Evolutionary conservation across 805 yeast species (phyloP), one percentile per base, ranked within the genome.

Genomic region (Wickerhamomyces queroliae): DNA sequence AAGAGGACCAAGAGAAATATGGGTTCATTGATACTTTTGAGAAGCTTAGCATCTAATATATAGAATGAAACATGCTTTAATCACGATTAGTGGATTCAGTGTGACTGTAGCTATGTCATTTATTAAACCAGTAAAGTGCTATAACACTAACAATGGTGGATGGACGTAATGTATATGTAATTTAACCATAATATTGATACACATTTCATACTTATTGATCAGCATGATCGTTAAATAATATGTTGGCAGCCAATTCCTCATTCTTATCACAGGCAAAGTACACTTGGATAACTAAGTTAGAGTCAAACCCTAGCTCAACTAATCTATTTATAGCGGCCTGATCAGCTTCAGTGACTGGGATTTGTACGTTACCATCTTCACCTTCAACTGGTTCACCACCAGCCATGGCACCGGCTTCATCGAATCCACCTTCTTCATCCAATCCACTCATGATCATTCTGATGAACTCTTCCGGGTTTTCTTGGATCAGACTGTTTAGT

Each of bases 231-330:
- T 72, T 74, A 56, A 93, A 85, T 52, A 93, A 70, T 56, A 88
- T 77, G 66, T 93, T 93, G 18, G 98, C 99, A 32, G 99, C 89
- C 54, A 87, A 76, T 68, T 91, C 96, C 67, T 93, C 99, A 64
- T 93, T 88, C 67, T 89, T 91, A 56, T 93, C 99, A 64, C 99
- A 93, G 31, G 98, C 98, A 73, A 93, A 81, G 67, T 87, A 93
- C 23, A 95, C 95, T 67, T 90, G 96, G 44, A 89, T 78, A 33
- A 86, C 99, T 41, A 83, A 68, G 50, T 81, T 74, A 50, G 96
- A 76, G 49, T 88, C 96, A 55, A 93, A 93, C 0, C 99, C 99
- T 48, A 93, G 72, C 62, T 85, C 97, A 61, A 95, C 83, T 48
- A 93, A 72, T 58, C 99, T 78, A 46, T 74, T 72, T 48, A 93